Evolutionary conservation across 75 land plant species (phyloP).

Genomic region (Pinus albicaulis): DNA sequence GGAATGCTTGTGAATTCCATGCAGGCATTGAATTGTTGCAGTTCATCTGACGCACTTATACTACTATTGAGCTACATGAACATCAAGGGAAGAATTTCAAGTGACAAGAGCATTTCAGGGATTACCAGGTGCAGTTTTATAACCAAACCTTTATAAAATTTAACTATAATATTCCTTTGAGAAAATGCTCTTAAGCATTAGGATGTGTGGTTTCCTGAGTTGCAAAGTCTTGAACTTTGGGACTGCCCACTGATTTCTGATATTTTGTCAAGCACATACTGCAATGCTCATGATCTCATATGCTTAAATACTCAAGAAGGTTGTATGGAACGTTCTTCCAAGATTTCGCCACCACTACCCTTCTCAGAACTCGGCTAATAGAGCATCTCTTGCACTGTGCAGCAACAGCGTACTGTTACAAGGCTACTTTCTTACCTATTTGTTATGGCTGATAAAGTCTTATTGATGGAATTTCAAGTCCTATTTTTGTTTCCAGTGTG

Average conservation of each 20-base stretch:
- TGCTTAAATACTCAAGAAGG: too few species aligned
- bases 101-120: neutral
- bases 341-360: too few species aligned
- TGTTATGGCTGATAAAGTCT: neutral
- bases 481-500: neutral
- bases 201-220: neutral
- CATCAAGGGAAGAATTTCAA: neutral
- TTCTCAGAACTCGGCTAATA: neutral
- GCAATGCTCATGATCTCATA: too few species aligned
- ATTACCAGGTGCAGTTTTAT: neutral
- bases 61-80: neutral
- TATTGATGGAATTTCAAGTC: slow-evolving; percentile 2
- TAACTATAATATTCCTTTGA: neutral
- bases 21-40: neutral
- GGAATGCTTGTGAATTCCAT: neutral
- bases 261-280: too few species aligned
- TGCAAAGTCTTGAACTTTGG: neutral
- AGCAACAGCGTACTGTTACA: neutral
- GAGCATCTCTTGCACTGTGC: neutral
- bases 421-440: neutral
- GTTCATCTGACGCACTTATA: neutral
- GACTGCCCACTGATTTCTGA: neutral
- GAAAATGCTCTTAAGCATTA: neutral
- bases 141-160: neutral
- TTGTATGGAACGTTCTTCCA: too few species aligned